These are phyloP conservation scores for Tieghemiomyces parasiticus DNA, from an alignment of 192 early-diverging fungal genomes.

Conservation along the genomic window DNA sequence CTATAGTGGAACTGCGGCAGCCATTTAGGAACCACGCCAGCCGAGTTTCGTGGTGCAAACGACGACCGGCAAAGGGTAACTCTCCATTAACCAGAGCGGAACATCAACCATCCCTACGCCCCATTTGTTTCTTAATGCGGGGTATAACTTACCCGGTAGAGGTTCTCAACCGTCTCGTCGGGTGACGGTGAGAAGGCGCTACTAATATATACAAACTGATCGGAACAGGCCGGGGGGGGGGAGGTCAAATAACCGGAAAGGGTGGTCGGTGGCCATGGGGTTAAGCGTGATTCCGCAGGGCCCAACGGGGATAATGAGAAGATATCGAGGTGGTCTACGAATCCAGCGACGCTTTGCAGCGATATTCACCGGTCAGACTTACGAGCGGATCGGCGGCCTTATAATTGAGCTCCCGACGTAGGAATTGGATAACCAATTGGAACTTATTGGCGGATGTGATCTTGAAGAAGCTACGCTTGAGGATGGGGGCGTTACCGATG, in stretches of 20 bases:
- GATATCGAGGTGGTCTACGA: too few species aligned
- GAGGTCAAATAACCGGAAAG: slow-evolving; percentile 1
- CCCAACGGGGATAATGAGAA: too few species aligned
- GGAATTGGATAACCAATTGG: slow-evolving; percentile 67
- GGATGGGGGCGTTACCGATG: slow-evolving; percentile 78
- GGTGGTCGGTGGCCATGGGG: not conserved
- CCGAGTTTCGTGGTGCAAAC: too few species aligned
- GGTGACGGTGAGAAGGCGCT: slow-evolving; percentile 90
- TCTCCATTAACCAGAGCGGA: too few species aligned
- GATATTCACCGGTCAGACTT: slow-evolving; percentile 11
- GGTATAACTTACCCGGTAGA: slow-evolving; percentile 62
- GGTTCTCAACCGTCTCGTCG: slow-evolving; percentile 70
- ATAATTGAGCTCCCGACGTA: slow-evolving; percentile 68
- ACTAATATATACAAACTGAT: slow-evolving; percentile 84
- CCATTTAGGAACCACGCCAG: too few species aligned
- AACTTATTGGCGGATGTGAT: slow-evolving; percentile 74
- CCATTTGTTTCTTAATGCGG: too few species aligned
- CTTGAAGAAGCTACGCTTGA: slow-evolving; percentile 76
- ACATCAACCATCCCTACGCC: too few species aligned
- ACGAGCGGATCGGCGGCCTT: slow-evolving; percentile 59
- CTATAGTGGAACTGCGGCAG: too few species aligned
- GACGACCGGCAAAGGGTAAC: too few species aligned
- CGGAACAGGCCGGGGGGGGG: too few species aligned
- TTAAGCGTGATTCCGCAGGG: too few species aligned
- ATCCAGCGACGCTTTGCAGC: too few species aligned